Evolutionary conservation across 345 rosid species (phyloP).

Genomic region (Pistacia integerrima): DNA sequence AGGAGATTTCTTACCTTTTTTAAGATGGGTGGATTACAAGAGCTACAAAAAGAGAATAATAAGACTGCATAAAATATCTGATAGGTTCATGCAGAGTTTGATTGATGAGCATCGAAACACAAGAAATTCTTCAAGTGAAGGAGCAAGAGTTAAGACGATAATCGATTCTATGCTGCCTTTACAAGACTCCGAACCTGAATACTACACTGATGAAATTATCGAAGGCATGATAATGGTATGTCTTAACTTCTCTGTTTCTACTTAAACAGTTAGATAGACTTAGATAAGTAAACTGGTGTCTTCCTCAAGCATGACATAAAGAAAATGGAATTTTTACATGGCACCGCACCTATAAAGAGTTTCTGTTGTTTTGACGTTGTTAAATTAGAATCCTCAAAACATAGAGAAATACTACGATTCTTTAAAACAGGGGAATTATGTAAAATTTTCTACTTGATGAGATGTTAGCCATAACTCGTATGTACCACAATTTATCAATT

Average conservation of each 20-base stretch:
- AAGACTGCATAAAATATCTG: background rate
- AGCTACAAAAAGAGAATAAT: constrained; percentile 1
- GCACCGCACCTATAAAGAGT: too few relatives aligned
- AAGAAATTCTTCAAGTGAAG: background rate
- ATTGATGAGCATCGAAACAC: constrained; percentile 9
- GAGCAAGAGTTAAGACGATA: background rate
- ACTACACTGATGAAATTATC: constrained; percentile 20
- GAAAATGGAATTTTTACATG: too few relatives aligned
- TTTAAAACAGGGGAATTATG: too few relatives aligned
- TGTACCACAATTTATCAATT: too few relatives aligned
- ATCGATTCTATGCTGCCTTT: constrained; percentile 7
- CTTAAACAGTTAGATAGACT: too few relatives aligned
- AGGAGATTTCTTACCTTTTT: constrained; percentile 14
- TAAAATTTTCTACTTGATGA: too few relatives aligned
- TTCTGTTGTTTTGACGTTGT: too few relatives aligned
- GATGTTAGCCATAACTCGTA: too few relatives aligned
- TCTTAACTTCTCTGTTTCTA: background rate
- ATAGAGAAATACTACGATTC: too few relatives aligned
- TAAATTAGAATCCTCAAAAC: too few relatives aligned
- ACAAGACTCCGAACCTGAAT: constrained; percentile 19
- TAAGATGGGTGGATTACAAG: constrained; percentile 14
- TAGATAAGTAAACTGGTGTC: too few relatives aligned
- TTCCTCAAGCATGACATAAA: too few relatives aligned
- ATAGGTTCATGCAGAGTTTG: constrained; percentile 14
- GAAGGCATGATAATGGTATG: constrained; percentile 20